Conservation (phyloP, 2,329 filamentous ascomycete species). For the Aspergillus neoniger region DNA sequence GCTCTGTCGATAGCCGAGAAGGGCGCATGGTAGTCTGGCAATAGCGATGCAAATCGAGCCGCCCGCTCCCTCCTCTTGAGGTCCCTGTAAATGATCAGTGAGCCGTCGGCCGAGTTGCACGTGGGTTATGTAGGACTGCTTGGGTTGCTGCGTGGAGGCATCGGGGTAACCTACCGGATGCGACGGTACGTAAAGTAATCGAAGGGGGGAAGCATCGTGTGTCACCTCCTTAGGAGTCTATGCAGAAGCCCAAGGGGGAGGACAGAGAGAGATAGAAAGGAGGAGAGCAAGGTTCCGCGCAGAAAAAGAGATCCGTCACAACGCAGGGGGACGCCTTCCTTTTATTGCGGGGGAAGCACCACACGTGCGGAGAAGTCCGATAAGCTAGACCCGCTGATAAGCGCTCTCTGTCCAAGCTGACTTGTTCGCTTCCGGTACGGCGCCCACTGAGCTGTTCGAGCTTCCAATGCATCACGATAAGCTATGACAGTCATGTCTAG, state of each 20-base stretch:
- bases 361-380: slow-evolving; percentile 24
- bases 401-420: slow-evolving; percentile 9
- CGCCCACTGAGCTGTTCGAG: neutral
- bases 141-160: neutral
- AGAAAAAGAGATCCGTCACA: neutral
- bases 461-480: neutral
- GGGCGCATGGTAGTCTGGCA: slow-evolving; percentile 64
- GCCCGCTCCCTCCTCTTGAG: slow-evolving; percentile 77
- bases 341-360: slow-evolving; percentile 26
- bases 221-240: slow-evolving; percentile 1
- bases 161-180: slow-evolving; percentile 62
- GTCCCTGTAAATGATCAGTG: slow-evolving; percentile 54
- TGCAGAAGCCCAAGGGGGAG: neutral
- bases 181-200: slow-evolving; percentile 71
- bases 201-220: slow-evolving; percentile 54
- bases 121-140: neutral
- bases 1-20: slow-evolving; percentile 66
- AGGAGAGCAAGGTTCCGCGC: neutral
- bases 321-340: slow-evolving; percentile 10
- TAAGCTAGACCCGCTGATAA: slow-evolving; percentile 27
- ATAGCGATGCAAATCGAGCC: slow-evolving; percentile 67
- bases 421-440: too few relatives aligned
- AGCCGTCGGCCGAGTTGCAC: neutral
- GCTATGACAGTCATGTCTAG: neutral
- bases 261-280: neutral